Conservation (phyloP, 176 grass and related monocot species). For the Secale cereale region DNA sequence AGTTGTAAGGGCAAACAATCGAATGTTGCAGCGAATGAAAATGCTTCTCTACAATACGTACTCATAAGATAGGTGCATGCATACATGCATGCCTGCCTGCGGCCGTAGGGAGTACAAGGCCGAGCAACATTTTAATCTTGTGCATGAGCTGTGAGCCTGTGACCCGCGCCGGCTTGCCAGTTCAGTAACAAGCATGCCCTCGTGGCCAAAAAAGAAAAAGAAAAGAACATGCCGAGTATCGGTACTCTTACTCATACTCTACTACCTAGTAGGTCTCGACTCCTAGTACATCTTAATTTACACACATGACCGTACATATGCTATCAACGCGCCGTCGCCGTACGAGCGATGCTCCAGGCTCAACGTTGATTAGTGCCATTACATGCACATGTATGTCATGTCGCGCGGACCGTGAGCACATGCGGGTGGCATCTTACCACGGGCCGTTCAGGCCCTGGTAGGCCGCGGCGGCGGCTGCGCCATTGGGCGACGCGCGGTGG, state of each 20-base stretch:
- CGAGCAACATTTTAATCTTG: background rate
- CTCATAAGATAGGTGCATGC: background rate
- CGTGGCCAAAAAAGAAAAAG: too few relatives aligned
- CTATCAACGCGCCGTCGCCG: background rate
- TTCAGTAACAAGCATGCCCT: too few relatives aligned
- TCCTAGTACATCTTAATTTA: conserved; percentile 11
- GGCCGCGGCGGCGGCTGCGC: background rate
- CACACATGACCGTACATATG: conserved; percentile 19
- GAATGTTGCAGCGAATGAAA: background rate
- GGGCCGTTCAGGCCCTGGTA: conserved; percentile 18
- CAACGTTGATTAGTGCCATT: background rate
- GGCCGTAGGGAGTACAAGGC: conserved; percentile 24
- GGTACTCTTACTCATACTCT: background rate
- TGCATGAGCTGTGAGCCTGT: too few relatives aligned
- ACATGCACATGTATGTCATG: conserved; percentile 8
- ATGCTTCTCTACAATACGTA: background rate
- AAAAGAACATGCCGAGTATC: background rate
- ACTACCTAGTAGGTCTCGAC: background rate
- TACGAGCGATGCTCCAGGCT: conserved; percentile 19
- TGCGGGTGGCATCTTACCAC: conserved; percentile 18
- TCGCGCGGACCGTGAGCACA: background rate
- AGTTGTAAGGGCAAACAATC: background rate
- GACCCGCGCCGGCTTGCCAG: too few relatives aligned
- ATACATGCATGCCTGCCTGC: too few relatives aligned
- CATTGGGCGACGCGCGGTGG: background rate